These are phyloP conservation scores for Teratosphaeria zuluensis DNA, from an alignment of 2,329 filamentous ascomycete species.

Conservation along the genomic window DNA sequence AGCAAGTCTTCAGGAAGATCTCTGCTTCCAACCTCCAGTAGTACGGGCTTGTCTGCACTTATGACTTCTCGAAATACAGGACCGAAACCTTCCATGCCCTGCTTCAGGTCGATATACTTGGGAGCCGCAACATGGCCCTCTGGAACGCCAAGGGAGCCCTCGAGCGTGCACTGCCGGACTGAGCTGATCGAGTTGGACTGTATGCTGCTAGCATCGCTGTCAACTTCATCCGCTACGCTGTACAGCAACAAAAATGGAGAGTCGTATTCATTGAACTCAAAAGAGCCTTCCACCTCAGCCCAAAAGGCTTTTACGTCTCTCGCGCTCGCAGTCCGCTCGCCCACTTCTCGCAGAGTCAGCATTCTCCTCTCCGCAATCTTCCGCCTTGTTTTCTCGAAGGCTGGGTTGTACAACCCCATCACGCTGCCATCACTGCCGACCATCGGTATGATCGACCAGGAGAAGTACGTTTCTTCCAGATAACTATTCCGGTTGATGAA, in stretches of 20 bases:
- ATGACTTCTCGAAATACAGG: slow-evolving; percentile 70
- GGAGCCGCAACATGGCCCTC: slow-evolving; percentile 52
- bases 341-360: slow-evolving; percentile 67
- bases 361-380: slow-evolving; percentile 72
- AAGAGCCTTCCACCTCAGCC: slow-evolving; percentile 56
- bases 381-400: slow-evolving; percentile 70
- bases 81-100: slow-evolving; percentile 62
- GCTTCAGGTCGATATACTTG: slow-evolving; percentile 56
- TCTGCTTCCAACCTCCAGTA: slow-evolving; percentile 56
- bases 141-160: slow-evolving; percentile 62
- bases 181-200: slow-evolving; percentile 56
- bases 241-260: slow-evolving; percentile 70
- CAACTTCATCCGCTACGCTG: slow-evolving; percentile 60
- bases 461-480: slow-evolving; percentile 72
- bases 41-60: slow-evolving; percentile 54
- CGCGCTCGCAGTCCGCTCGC: slow-evolving; percentile 64
- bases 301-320: slow-evolving; percentile 65
- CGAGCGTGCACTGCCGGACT: slow-evolving; percentile 56
- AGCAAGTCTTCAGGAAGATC: slow-evolving; percentile 57
- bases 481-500: slow-evolving; percentile 62
- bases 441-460: slow-evolving; percentile 71
- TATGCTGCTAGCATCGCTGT: slow-evolving; percentile 63
- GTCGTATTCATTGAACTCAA: slow-evolving; percentile 66
- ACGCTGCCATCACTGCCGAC: slow-evolving; percentile 62
- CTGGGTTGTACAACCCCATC: slow-evolving; percentile 62